These are phyloP conservation scores for Pezicula rhizophila DNA, from an alignment of 2,329 filamentous ascomycete species.

Conservation along the genomic window DNA sequence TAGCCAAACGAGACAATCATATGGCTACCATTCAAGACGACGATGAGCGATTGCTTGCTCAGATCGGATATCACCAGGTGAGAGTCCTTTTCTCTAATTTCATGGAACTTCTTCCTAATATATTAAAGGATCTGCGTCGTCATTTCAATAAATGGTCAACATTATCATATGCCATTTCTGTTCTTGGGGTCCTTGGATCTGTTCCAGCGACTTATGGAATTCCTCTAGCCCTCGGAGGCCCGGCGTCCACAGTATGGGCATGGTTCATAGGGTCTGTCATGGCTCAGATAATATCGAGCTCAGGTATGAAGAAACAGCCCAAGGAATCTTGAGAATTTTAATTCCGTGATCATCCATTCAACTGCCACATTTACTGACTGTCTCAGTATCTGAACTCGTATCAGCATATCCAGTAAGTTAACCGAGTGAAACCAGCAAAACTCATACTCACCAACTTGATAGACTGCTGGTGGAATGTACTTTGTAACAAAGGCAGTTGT, in stretches of 20 bases:
- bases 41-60: slow-evolving; percentile 52
- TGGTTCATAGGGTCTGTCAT: slow-evolving; percentile 60
- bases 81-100: slow-evolving; percentile 8
- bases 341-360: slow-evolving; percentile 12
- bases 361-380: slow-evolving; percentile 9
- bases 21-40: slow-evolving; percentile 50
- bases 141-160: slow-evolving; percentile 64
- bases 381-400: slow-evolving; percentile 54
- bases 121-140: slow-evolving; percentile 47
- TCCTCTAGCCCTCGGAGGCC: slow-evolving; percentile 52
- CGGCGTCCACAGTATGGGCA: slow-evolving; percentile 59
- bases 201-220: slow-evolving; percentile 57
- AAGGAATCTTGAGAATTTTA: background rate
- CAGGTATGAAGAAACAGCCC: slow-evolving; percentile 31
- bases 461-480: slow-evolving; percentile 61
- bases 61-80: slow-evolving; percentile 59
- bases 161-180: slow-evolving; percentile 60
- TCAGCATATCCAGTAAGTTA: slow-evolving; percentile 49
- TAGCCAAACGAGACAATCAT: no score
- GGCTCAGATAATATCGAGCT: slow-evolving; percentile 58
- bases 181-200: slow-evolving; percentile 58
- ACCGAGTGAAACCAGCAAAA: background rate
- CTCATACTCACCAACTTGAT: background rate
- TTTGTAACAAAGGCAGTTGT: slow-evolving; percentile 63
- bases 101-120: background rate